Evolutionary conservation across 108 stramenopile genomes (phyloP).

Genomic region (Aurantiochytrium sp.): DNA sequence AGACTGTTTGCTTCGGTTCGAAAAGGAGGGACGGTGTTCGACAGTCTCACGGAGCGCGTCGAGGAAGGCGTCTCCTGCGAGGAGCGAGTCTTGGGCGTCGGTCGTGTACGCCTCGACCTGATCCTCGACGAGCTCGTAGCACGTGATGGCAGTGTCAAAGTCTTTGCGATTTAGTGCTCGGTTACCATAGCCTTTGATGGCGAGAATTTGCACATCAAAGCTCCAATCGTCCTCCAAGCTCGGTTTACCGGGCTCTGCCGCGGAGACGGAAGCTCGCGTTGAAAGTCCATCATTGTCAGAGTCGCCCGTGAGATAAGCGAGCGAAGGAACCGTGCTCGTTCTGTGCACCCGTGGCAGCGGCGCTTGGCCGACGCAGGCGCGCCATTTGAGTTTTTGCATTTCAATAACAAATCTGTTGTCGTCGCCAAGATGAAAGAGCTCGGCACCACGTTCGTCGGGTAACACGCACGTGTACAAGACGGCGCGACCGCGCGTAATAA

Average conservation of each 20-base stretch:
- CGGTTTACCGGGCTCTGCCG: neutral
- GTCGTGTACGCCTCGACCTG: neutral
- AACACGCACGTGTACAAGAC: neutral
- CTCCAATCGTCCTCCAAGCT: neutral
- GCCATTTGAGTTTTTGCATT: neutral
- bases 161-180: neutral
- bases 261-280: neutral
- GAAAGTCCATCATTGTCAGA: neutral
- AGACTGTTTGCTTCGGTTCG: too few relatives aligned
- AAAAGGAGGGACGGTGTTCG: neutral
- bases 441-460: neutral
- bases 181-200: constrained; percentile 1
- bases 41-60: neutral
- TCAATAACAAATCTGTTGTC: neutral
- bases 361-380: neutral
- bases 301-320: neutral
- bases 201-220: neutral
- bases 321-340: neutral
- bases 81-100: neutral
- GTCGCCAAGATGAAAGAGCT: neutral
- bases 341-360: neutral
- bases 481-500: neutral
- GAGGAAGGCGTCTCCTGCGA: neutral
- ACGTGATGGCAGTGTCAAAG: neutral
- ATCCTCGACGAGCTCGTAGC: constrained; percentile 10